phyloP scores from a whole-genome alignment of 2,329 filamentous ascomycete genomes.

The Curvularia eragrostidis region DNA sequence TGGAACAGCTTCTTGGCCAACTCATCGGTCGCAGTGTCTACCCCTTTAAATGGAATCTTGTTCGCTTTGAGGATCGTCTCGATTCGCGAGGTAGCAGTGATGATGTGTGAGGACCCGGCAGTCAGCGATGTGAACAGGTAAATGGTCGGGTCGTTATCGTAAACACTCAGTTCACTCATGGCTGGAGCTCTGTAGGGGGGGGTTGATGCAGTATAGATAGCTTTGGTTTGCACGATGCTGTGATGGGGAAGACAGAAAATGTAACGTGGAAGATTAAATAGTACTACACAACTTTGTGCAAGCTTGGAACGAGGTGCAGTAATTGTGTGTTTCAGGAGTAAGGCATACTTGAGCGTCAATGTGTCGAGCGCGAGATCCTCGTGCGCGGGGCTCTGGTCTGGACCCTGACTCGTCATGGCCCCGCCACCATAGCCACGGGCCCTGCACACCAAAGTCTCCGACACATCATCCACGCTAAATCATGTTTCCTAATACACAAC shows the following conservation, averaged over 20 bases:
- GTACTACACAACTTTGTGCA: constrained; percentile 4
- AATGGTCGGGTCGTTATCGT: constrained; percentile 62
- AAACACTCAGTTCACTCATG: constrained; percentile 52
- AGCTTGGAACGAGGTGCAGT: constrained; percentile 11
- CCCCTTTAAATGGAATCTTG: constrained; percentile 88
- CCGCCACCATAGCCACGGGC: not conserved
- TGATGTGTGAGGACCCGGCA: constrained; percentile 92
- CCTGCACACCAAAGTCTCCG: constrained; percentile 4
- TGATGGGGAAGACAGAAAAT: not conserved
- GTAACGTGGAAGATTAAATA: not conserved
- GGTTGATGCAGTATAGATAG: constrained; percentile 6
- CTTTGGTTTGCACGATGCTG: constrained; percentile 2
- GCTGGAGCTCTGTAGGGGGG: constrained; percentile 10
- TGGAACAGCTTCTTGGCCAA: constrained; percentile 89
- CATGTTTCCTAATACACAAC: constrained; percentile 12
- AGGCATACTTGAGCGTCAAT: constrained; percentile 15
- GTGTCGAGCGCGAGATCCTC: constrained; percentile 2
- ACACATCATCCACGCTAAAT: not conserved
- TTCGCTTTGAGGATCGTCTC: constrained; percentile 97
- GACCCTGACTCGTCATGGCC: constrained; percentile 9
- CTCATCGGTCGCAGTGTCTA: constrained; percentile 90
- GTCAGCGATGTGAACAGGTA: constrained; percentile 98
- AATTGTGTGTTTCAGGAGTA: constrained; percentile 16
- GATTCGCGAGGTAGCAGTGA: constrained; percentile 92
- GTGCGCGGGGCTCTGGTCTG: constrained; percentile 1